These are phyloP conservation scores for Sclerotinia subarctica DNA, from an alignment of 2,329 filamentous ascomycete genomes.

Conservation along the genomic window DNA sequence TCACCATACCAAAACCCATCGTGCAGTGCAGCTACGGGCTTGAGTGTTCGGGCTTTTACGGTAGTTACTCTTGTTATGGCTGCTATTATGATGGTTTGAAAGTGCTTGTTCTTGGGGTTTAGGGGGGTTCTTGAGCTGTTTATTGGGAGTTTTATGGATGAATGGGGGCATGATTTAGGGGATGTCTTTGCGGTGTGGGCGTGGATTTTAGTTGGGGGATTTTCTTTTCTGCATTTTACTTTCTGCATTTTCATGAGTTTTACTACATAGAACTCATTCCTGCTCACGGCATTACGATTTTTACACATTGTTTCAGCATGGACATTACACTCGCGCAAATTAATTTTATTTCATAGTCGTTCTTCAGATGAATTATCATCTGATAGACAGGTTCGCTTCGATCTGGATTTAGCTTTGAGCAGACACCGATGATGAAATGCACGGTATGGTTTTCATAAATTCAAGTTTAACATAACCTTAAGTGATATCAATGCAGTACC, in stretches of 20 bases:
- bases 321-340: neutral
- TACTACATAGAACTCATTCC: neutral
- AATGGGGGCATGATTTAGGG: neutral
- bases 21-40: constrained; percentile 3
- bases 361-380: neutral
- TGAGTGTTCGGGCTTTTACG: neutral
- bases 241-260: too few relatives aligned
- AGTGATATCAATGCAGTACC: neutral
- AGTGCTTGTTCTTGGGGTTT: neutral
- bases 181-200: neutral
- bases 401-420: neutral
- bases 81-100: neutral
- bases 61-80: neutral
- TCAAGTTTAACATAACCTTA: neutral
- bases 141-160: neutral
- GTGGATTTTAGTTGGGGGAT: too few relatives aligned
- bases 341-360: neutral
- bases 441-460: neutral
- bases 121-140: neutral
- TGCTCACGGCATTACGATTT: neutral
- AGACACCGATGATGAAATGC: neutral
- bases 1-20: constrained; percentile 3
- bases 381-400: neutral
- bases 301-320: neutral
- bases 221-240: too few relatives aligned